These are phyloP conservation scores for Chionographis japonica DNA, from an alignment of 106 monocot genomes.

Conservation along the genomic window DNA sequence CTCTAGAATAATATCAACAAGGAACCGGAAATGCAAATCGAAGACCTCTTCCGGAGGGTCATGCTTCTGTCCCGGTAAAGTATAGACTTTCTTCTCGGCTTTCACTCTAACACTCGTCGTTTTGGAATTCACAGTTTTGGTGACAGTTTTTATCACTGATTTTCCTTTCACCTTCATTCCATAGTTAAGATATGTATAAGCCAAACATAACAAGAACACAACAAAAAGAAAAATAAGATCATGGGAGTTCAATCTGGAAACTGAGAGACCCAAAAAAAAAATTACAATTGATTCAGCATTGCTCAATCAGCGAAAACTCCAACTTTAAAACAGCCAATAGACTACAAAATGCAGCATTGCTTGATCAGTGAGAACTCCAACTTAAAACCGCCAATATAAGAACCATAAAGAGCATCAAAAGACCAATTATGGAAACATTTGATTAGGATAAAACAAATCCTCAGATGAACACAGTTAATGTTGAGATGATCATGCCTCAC, in stretches of 20 bases:
- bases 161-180: constrained; percentile 50
- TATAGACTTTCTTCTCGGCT: constrained; percentile 82
- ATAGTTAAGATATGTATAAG: constrained; percentile 4
- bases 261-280: not conserved
- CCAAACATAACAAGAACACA: not conserved
- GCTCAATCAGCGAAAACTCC: not conserved
- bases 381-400: not conserved
- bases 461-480: no score
- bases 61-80: constrained; percentile 77
- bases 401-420: not conserved
- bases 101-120: constrained; percentile 32
- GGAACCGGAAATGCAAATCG: not conserved
- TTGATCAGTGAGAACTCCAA: no score
- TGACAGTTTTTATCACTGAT: constrained; percentile 25
- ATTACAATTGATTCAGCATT: not conserved
- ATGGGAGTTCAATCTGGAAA: not conserved
- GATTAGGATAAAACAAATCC: no score
- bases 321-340: not conserved
- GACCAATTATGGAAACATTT: no score
- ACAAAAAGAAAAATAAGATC: not conserved
- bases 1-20: not conserved
- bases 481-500: no score
- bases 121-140: constrained; percentile 24
- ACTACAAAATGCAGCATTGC: no score
- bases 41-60: constrained; percentile 91